Evolutionary conservation across 306 rosid species (phyloP).

Genomic region (Malus orientalis): DNA sequence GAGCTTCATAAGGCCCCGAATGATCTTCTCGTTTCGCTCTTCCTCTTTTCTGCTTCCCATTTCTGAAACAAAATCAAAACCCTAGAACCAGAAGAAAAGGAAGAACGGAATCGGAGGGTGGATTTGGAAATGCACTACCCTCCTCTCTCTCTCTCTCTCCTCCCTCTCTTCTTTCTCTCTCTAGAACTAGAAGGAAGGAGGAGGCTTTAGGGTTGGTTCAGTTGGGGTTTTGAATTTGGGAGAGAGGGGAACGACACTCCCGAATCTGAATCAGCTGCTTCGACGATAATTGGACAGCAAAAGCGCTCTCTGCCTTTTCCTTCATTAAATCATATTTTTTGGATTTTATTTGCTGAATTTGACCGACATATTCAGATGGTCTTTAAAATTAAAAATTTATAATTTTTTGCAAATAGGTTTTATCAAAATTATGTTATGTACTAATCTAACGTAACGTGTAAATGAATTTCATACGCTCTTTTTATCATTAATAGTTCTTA

Average conservation of each 20-base stretch:
- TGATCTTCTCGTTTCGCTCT: slow-evolving; percentile 78
- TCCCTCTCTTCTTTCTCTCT: neutral
- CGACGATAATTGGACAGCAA: neutral
- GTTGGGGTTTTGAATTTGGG: slow-evolving; percentile 4
- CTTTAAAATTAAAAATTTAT: no score
- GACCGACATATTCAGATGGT: no score
- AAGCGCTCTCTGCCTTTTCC: neutral
- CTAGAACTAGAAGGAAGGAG: neutral
- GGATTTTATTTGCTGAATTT: no score
- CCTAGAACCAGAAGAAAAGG: neutral
- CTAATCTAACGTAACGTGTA: no score
- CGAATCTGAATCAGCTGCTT: neutral
- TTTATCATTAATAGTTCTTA: no score
- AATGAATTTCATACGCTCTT: no score
- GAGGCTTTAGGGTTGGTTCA: neutral
- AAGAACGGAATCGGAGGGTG: neutral
- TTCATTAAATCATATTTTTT: neutral
- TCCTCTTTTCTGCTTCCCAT: slow-evolving; percentile 74
- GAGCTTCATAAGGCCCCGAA: slow-evolving; percentile 82
- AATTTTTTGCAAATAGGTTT: rapidly evolving
- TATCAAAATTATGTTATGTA: no score
- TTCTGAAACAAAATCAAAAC: neutral
- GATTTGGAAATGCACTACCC: neutral
- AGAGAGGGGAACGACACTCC: neutral
- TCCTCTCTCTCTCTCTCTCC: neutral